A percentile compares a stretch with the other conserved stretches of the same genome.
phyloP scores from a whole-genome alignment of 2,329 filamentous ascomycete genomes.

The Drechmeria coniospora region DNA sequence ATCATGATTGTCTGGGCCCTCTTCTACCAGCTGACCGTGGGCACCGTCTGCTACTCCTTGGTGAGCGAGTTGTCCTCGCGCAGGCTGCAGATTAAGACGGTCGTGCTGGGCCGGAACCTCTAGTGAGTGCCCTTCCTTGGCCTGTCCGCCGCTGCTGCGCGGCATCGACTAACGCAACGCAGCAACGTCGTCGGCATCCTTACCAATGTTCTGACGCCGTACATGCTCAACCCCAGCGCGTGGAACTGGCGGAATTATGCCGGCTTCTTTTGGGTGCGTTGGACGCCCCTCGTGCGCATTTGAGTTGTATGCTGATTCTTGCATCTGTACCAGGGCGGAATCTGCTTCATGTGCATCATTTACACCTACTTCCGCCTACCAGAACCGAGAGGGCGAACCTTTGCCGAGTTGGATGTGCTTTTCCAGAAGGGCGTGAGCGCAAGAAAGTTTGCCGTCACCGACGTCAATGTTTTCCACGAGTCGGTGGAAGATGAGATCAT shows the following conservation, averaged over 20 bases:
- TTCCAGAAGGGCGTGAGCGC: slow-evolving; percentile 62
- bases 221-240: slow-evolving; percentile 77
- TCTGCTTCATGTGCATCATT: slow-evolving; percentile 65
- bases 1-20: slow-evolving; percentile 77
- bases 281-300: background rate
- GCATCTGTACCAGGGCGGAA: slow-evolving; percentile 36
- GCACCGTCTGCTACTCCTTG: slow-evolving; percentile 79
- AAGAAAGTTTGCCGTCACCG: slow-evolving; percentile 50
- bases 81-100: slow-evolving; percentile 78
- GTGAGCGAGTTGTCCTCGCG: slow-evolving; percentile 74
- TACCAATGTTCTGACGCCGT: slow-evolving; percentile 68
- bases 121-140: slow-evolving; percentile 34
- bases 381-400: slow-evolving; percentile 65
- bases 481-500: slow-evolving; percentile 31
- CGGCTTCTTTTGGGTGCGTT: slow-evolving; percentile 65
- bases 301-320: background rate
- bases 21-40: slow-evolving; percentile 74
- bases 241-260: slow-evolving; percentile 85
- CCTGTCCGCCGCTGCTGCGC: too few species aligned
- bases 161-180: background rate
- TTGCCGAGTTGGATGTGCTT: slow-evolving; percentile 72
- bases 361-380: slow-evolving; percentile 49
- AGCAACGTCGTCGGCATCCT: slow-evolving; percentile 71
- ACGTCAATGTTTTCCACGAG: slow-evolving; percentile 41
- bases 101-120: slow-evolving; percentile 68